Percentiles rank a stretch among this genome's conserved stretches.
phyloP scores from a whole-genome alignment of 75 land plant species.

The Pinus tabuliformis region DNA sequence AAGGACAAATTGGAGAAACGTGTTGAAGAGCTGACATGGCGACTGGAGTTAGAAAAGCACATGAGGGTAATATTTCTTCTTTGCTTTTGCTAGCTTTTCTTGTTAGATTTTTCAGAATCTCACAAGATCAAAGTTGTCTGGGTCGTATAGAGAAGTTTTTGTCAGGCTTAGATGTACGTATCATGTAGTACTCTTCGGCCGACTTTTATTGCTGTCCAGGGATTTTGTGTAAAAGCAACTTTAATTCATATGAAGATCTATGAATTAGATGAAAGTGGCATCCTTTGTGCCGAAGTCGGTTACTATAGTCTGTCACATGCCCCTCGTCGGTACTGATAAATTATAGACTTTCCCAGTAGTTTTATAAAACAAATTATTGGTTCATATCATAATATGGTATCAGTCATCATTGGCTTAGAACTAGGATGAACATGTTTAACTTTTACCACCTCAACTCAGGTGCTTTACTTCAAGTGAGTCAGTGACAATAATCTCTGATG shows the following conservation, averaged over 20 bases:
- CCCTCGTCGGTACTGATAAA: neutral
- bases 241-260: neutral
- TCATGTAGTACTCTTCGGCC: neutral
- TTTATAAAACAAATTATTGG: neutral
- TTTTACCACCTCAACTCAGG: neutral
- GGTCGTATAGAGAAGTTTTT: neutral
- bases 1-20: conserved; percentile 95
- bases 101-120: neutral
- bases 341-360: neutral
- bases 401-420: neutral
- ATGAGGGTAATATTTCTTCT: conserved; percentile 63
- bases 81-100: neutral
- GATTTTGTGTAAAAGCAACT: neutral
- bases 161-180: neutral
- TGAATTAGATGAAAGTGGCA: neutral
- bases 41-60: conserved; percentile 85
- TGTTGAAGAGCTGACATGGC: conserved; percentile 94
- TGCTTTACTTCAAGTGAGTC: neutral
- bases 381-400: neutral
- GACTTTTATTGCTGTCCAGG: neutral
- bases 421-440: neutral
- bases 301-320: neutral
- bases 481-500: neutral
- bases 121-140: neutral
- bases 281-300: neutral